Percentiles rank a stretch among this genome's conserved stretches.
phyloP scores from a whole-genome alignment of 1,284 basidiomycete species.

The Baeospora myosura region DNA sequence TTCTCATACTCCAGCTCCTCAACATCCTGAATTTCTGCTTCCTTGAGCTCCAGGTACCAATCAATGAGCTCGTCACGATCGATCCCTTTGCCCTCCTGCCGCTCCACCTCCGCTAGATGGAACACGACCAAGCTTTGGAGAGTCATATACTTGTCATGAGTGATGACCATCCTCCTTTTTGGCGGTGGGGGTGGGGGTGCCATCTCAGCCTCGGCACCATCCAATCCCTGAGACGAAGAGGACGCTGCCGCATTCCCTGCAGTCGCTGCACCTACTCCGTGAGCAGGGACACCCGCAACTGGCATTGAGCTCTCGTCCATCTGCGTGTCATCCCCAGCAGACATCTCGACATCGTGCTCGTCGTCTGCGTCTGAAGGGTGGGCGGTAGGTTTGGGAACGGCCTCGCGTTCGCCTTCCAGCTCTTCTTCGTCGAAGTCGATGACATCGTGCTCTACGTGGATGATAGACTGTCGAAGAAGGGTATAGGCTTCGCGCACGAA shows the following conservation, averaged over 20 bases:
- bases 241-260: constrained; percentile 4
- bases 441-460: constrained; percentile 99
- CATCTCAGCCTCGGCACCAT: constrained; percentile 11
- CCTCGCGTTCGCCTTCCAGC: constrained; percentile 46
- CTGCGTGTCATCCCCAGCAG: constrained; percentile 47
- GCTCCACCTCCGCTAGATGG: constrained; percentile 76
- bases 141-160: constrained; percentile 90
- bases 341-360: constrained; percentile 57
- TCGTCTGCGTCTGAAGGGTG: constrained; percentile 35
- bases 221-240: constrained; percentile 11
- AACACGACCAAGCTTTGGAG: constrained; percentile 86
- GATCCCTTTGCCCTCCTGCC: constrained; percentile 69
- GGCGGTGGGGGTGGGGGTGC: constrained; percentile 22
- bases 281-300: too few relatives aligned
- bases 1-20: constrained; percentile 92
- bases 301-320: constrained; percentile 49
- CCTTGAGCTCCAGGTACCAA: constrained; percentile 92
- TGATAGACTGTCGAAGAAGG: constrained; percentile 93
- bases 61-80: constrained; percentile 89
- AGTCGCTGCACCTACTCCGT: too few relatives aligned
- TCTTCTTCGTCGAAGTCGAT: constrained; percentile 97
- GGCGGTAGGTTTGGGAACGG: constrained; percentile 24
- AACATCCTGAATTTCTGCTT: constrained; percentile 75
- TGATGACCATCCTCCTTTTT: constrained; percentile 84
- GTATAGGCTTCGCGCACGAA: constrained; percentile 96